Percentiles rank a stretch among this genome's conserved stretches.
Conservation (phyloP, 768 basidiomycete species). For the Exidia glandulosa region DNA sequence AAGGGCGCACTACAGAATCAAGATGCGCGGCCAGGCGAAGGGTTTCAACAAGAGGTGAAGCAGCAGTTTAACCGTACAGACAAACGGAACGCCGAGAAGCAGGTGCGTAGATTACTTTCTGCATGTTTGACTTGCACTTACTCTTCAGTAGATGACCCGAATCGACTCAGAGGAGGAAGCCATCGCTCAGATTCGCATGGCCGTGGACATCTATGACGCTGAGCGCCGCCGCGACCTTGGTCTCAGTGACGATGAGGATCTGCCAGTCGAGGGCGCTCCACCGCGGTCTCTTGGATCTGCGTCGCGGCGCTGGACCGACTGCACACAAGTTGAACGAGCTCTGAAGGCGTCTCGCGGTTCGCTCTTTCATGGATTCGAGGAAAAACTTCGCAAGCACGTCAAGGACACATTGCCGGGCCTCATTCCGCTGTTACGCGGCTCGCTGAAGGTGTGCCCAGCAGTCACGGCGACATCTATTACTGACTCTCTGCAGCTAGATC, state of each 20-base stretch:
- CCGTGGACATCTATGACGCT: constrained; percentile 8
- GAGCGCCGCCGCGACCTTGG: too few species aligned
- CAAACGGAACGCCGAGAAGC: constrained; percentile 17
- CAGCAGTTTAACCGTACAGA: constrained; percentile 20
- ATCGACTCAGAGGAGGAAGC: background rate
- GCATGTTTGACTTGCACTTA: too few species aligned
- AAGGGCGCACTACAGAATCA: constrained; percentile 21
- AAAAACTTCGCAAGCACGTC: too few species aligned
- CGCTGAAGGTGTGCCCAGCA: too few species aligned
- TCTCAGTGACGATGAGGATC: too few species aligned
- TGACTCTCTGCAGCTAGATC: constrained; percentile 11
- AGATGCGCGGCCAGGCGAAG: constrained; percentile 19
- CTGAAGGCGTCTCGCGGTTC: background rate
- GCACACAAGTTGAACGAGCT: background rate
- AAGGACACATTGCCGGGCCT: too few species aligned
- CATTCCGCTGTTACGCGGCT: too few species aligned
- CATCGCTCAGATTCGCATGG: constrained; percentile 18
- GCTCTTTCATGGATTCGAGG: background rate
- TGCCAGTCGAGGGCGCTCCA: background rate
- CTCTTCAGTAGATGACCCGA: too few species aligned
- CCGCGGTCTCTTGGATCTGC: constrained; percentile 5
- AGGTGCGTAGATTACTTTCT: too few species aligned
- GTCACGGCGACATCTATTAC: background rate
- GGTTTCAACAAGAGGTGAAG: constrained; percentile 21
- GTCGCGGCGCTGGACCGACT: background rate